A percentile compares a stretch with the other conserved stretches of the same genome.
phyloP scores from a whole-genome alignment of 495 filamentous ascomycete species.

The Schizothecium vesticola region DNA sequence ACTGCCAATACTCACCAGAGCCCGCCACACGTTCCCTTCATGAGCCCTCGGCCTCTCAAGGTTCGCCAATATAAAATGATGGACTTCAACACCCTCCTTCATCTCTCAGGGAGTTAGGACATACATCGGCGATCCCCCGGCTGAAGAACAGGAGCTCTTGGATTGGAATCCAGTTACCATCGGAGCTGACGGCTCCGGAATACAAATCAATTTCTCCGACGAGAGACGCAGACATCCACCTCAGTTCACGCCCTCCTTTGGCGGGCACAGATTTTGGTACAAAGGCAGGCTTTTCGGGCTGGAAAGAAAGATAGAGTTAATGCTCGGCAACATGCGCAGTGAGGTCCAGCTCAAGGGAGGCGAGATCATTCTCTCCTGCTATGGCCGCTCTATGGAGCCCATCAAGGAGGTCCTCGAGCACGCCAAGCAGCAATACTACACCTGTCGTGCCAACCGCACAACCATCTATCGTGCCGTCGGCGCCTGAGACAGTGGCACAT shows the following conservation, averaged over 20 bases:
- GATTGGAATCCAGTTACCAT: constrained; percentile 17
- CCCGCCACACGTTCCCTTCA: background rate
- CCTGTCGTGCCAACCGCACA: constrained; percentile 41
- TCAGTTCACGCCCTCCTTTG: constrained; percentile 38
- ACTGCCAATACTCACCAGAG: background rate
- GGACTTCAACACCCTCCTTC: constrained; percentile 23
- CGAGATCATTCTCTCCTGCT: constrained; percentile 36
- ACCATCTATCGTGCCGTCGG: constrained; percentile 48
- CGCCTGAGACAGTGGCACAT: too few species aligned
- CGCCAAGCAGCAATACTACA: constrained; percentile 48
- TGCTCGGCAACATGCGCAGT: constrained; percentile 29
- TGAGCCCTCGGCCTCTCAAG: background rate
- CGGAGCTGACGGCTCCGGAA: constrained; percentile 27
- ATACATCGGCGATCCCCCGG: constrained; percentile 15
- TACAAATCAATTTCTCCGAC: constrained; percentile 42
- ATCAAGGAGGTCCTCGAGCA: constrained; percentile 58
- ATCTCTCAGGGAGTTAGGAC: constrained; percentile 51
- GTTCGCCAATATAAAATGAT: constrained; percentile 8
- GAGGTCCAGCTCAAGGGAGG: constrained; percentile 35
- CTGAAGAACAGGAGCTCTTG: constrained; percentile 35
- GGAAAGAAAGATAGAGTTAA: constrained; percentile 33
- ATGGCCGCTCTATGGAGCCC: constrained; percentile 46
- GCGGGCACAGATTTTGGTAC: constrained; percentile 40
- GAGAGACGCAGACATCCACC: constrained; percentile 34
- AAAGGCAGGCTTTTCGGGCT: constrained; percentile 34